Evolutionary conservation across 306 rosid genomes (phyloP).

Genomic region (Lathyrus aphaca): DNA sequence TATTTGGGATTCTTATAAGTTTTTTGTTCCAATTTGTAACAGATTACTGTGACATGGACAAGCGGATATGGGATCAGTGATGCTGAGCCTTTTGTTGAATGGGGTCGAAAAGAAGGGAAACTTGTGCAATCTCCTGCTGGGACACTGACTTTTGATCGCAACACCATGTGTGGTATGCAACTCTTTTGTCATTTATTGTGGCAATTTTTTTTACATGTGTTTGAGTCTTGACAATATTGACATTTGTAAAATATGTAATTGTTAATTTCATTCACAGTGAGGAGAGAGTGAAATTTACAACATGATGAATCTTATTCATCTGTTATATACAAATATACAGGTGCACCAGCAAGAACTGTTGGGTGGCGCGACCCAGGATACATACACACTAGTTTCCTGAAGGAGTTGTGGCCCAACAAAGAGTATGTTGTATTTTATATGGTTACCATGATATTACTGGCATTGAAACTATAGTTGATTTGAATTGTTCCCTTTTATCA

Average conservation of each 20-base stretch:
- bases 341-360: slow-evolving; percentile 90
- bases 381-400: too few species aligned
- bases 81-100: slow-evolving; percentile 87
- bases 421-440: too few species aligned
- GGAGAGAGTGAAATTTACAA: slow-evolving; percentile 15
- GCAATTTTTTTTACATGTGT: not conserved
- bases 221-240: not conserved
- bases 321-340: slow-evolving; percentile 41
- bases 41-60: slow-evolving; percentile 98
- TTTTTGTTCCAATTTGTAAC: slow-evolving; percentile 19
- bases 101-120: slow-evolving; percentile 70
- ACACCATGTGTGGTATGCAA: slow-evolving; percentile 82
- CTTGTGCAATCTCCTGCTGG: slow-evolving; percentile 66
- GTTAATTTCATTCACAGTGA: not conserved
- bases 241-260: slow-evolving; percentile 25
- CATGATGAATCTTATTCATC: slow-evolving; percentile 22
- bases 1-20: slow-evolving; percentile 8
- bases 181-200: slow-evolving; percentile 13
- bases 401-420: too few species aligned
- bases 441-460: too few species aligned
- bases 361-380: slow-evolving; percentile 81
- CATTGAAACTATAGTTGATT: too few species aligned
- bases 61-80: slow-evolving; percentile 80
- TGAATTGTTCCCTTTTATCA: too few species aligned
- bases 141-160: slow-evolving; percentile 77